Evolutionary conservation across 139 green algal species (phyloP).

Genomic region (Coccomyxa sp.): DNA sequence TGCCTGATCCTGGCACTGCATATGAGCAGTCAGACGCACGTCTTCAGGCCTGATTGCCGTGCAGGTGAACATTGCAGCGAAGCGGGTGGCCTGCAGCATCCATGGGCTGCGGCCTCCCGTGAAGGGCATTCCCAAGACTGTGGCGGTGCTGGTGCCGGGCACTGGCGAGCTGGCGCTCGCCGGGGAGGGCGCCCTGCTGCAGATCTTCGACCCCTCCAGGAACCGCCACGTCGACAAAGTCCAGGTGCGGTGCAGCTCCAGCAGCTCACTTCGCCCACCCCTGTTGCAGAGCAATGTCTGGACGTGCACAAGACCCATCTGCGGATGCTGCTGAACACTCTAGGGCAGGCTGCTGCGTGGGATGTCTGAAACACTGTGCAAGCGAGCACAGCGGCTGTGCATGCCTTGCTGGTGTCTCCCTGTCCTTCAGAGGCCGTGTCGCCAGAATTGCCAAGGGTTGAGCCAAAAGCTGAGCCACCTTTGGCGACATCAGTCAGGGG

Average conservation of each 20-base stretch:
- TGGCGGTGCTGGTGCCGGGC: slow-evolving; percentile 5
- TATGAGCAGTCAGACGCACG: too few species aligned
- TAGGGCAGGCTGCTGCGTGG: slow-evolving; percentile 13
- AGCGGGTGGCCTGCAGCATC: slow-evolving; percentile 41
- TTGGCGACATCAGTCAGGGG: too few species aligned
- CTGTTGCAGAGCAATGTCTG: background rate
- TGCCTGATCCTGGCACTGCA: too few species aligned
- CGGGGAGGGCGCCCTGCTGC: slow-evolving; percentile 43
- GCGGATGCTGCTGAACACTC: background rate
- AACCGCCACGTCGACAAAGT: slow-evolving; percentile 48
- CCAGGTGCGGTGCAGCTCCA: slow-evolving; percentile 31
- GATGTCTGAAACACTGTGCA: slow-evolving; percentile 54
- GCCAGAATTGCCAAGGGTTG: too few species aligned
- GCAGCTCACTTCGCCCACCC: background rate
- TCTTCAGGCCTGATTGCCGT: too few species aligned
- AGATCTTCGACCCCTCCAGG: slow-evolving; percentile 56
- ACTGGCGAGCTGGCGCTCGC: slow-evolving; percentile 48
- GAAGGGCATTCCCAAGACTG: background rate
- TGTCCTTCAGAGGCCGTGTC: too few species aligned
- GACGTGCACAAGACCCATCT: background rate
- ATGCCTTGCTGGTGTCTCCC: too few species aligned
- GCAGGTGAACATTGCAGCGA: slow-evolving; percentile 46
- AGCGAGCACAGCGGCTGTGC: too few species aligned
- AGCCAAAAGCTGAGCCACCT: too few species aligned
- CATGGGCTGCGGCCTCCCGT: slow-evolving; percentile 41